Base-by-base conservation (phyloP, 2,329 filamentous ascomycete genomes). In the Nothophaeocryptopus gaeumannii region DNA sequence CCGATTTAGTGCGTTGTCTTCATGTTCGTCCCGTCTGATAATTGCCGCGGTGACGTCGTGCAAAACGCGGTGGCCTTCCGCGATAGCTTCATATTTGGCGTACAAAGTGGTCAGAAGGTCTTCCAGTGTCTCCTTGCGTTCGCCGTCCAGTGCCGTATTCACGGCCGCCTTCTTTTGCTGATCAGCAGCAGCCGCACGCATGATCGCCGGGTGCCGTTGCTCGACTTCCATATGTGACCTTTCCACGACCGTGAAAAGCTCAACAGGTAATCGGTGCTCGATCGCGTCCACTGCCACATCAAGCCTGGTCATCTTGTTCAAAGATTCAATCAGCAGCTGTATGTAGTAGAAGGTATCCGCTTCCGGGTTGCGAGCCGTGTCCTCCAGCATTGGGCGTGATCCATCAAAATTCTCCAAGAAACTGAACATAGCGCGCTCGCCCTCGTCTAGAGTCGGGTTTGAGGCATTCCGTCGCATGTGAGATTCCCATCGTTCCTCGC, bases 51-150 rank as follows among this genome's bases (percentile, higher is more conserved):
- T 86, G 39, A 95, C 87, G 68, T 97, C 93, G 68, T 97, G 90
- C 50, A 97, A 84, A 0, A 96, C 85, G 36, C 95, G 85, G 66
- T 99, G 93, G 2, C 91, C 89, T 72, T 99, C 95, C 4, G 90
- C 89, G 58, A 99, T 97, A 7, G 93, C 89, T 69, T 97, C 93
- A 57, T 99, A 97, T 62, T 96, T 96, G 37, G 91, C 91, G 67
- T 95, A 99, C 1, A 99, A 71, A 0, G 89, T 92, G 83, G 87
- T 95, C 2, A 99, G 74, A 39, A 97, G 80, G 64, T 99, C 93
- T 58, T 93, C 88, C 41, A 99, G 85, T 26, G 96, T 88, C 61
- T 89, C 87, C 11, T 86, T 85, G 13, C 58, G 59, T 35, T 67
- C 62, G 12, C 55, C 60, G 15, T 64, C 59, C 14, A 59, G 57